Conservation (phyloP, 2,329 filamentous ascomycete species). For the Achaetomium macrosporum region DNA sequence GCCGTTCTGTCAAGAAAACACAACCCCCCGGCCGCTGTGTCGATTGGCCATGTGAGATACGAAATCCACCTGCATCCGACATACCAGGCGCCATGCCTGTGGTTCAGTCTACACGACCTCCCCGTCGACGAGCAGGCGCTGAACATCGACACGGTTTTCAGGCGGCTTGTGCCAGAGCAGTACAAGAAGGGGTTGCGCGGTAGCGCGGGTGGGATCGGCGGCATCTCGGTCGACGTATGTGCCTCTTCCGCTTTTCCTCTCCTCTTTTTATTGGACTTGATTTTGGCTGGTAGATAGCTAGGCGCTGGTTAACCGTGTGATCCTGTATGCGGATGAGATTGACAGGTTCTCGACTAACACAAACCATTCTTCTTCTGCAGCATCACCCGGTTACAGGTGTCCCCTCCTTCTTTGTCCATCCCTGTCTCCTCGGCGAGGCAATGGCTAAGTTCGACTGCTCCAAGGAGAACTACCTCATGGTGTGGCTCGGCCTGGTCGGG, state of each 20-base stretch:
- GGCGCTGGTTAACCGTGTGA: constrained; percentile 26
- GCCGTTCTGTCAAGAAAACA: constrained; percentile 11
- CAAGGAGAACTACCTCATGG: constrained; percentile 67
- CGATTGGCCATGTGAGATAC: constrained; percentile 51
- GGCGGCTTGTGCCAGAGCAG: constrained; percentile 61
- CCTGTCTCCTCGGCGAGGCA: constrained; percentile 79
- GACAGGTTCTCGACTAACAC: constrained; percentile 36
- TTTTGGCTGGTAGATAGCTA: constrained; percentile 1
- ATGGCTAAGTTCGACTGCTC: constrained; percentile 61
- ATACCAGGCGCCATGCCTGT: constrained; percentile 69
- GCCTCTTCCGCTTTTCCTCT: constrained; percentile 25
- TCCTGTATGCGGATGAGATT: constrained; percentile 13
- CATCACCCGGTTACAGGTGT: constrained; percentile 76
- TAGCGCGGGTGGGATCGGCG: constrained; percentile 58
- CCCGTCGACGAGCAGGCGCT: constrained; percentile 51
- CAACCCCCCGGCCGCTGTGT: constrained; percentile 20
- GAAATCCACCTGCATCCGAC: constrained; percentile 70
- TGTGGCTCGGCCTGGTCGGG: constrained; percentile 87
- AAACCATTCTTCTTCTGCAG: constrained; percentile 42
- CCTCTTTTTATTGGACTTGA: constrained; percentile 13
- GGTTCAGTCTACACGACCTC: constrained; percentile 62
- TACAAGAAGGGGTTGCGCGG: constrained; percentile 54
- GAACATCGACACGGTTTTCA: constrained; percentile 64
- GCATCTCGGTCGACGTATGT: constrained; percentile 70
- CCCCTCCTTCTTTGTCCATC: constrained; percentile 86